Evolutionary conservation across 2,329 filamentous ascomycete genomes (phyloP), one percentile per base, ranked within the genome.

Genomic region (Coniochaeta ligniaria): DNA sequence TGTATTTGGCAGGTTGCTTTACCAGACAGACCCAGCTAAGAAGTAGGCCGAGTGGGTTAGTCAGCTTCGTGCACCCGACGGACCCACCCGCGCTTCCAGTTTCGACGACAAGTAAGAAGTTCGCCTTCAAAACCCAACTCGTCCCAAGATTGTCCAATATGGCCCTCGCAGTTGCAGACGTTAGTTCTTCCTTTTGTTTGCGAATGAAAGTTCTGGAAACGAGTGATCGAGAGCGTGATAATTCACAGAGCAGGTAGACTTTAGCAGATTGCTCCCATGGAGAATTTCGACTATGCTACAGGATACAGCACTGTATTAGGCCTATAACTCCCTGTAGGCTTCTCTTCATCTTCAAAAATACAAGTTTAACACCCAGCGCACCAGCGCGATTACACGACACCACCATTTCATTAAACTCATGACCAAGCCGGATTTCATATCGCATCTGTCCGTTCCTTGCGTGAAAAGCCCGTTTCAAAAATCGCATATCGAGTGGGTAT

Each of bases 391-490:
- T 31, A 60, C 22, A 36, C 31, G 52, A 47, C 43, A 45, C 57
- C 55, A 17, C 16, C 47, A 56, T 60, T 24, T 59, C 60, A 59
- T 59, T 60, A 63, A 65, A 33, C 28, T 63, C 64, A 63, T 67
- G 62, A 66, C 65, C 64, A 62, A 67, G 60, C 62, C 43, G 61
- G 61, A 63, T 63, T 57, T 61, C 60, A 62, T 66, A 63, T 60
- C 64, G 28, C 63, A 62, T 60, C 41, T 54, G 60, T 60, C 58
- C 57, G 59, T 57, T 59, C 35, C 26, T 63, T 43, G 43, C 60
- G 61, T 61, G 61, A 63, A 56, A 59, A 56, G 57, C 43, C 35
- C 43, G 43, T 47, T 24, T 26, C 43, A 47, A 47, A 31, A 47
- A 24, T 17, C 14, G 47, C 24, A 52, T 17, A 17, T 52, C 22